These are phyloP conservation scores for Acanthochlamys bracteata DNA, from an alignment of 106 monocot species.

Conservation along the genomic window DNA sequence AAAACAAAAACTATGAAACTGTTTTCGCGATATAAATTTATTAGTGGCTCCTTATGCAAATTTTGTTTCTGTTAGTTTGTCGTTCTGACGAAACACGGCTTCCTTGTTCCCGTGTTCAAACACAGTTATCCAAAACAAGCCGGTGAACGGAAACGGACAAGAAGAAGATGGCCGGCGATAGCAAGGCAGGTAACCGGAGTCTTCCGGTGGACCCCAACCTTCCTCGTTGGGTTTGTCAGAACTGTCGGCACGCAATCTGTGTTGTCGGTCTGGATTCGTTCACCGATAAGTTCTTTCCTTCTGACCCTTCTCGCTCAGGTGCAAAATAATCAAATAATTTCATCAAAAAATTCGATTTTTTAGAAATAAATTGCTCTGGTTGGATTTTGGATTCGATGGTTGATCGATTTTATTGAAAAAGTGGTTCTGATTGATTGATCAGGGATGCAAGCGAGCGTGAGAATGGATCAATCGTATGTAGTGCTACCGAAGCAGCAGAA, in stretches of 20 bases:
- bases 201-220: slow-evolving; percentile 55
- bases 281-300: slow-evolving; percentile 62
- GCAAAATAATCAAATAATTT: neutral
- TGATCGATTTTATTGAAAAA: neutral
- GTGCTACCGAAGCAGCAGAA: slow-evolving; percentile 59
- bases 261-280: slow-evolving; percentile 76
- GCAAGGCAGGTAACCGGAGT: slow-evolving; percentile 6
- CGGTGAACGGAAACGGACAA: neutral
- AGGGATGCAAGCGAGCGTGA: slow-evolving; percentile 68
- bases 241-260: slow-evolving; percentile 66
- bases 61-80: too few species aligned
- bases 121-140: neutral
- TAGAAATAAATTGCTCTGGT: neutral
- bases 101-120: too few species aligned
- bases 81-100: too few species aligned
- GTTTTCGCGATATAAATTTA: too few species aligned
- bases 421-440: slow-evolving; percentile 6
- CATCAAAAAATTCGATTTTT: too few species aligned
- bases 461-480: slow-evolving; percentile 87
- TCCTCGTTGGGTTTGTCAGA: slow-evolving; percentile 78
- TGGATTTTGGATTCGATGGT: too few species aligned
- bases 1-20: too few species aligned
- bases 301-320: slow-evolving; percentile 65
- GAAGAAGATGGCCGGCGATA: neutral
- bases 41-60: too few species aligned